A percentile compares a stretch with the other conserved stretches of the same genome.
Conservation (phyloP, 2,329 filamentous ascomycete genomes). For the Chaetomium sp. region DNA sequence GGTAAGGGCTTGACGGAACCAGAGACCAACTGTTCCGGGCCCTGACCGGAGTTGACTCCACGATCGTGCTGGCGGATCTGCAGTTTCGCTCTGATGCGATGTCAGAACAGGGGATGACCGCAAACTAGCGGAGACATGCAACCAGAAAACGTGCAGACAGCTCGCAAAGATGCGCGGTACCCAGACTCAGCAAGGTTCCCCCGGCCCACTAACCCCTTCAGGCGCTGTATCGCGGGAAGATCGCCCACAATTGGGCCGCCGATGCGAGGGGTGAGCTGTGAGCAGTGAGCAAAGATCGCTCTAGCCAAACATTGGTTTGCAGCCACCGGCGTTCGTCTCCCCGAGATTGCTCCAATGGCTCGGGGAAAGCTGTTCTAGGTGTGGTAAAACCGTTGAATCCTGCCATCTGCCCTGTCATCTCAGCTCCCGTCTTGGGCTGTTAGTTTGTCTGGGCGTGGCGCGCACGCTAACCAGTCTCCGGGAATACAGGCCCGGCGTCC, state of each 20-base stretch:
- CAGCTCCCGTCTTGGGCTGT: background rate
- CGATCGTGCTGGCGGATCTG: slow-evolving; percentile 23
- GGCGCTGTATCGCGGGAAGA: slow-evolving; percentile 4
- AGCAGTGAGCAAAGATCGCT: background rate
- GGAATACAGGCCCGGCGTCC: slow-evolving; percentile 31
- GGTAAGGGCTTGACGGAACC: slow-evolving; percentile 22
- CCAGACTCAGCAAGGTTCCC: background rate
- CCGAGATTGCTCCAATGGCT: slow-evolving; percentile 17
- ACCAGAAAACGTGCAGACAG: slow-evolving; percentile 24
- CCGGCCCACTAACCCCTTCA: slow-evolving; percentile 11
- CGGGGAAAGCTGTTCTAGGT: slow-evolving; percentile 2
- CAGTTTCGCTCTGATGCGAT: slow-evolving; percentile 5
- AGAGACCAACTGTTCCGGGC: slow-evolving; percentile 16
- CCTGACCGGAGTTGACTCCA: slow-evolving; percentile 17
- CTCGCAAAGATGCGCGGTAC: slow-evolving; percentile 25
- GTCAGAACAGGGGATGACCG: slow-evolving; percentile 3
- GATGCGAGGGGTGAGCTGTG: background rate
- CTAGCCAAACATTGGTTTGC: background rate
- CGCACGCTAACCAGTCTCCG: slow-evolving; percentile 18
- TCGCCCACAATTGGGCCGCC: background rate
- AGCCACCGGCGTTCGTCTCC: background rate
- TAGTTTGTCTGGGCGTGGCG: background rate
- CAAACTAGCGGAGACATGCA: slow-evolving; percentile 23
- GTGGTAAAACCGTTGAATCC: slow-evolving; percentile 26
- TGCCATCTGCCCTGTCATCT: background rate